Evolutionary conservation across 305 asterid species (phyloP), one percentile per base, ranked within the genome.

Genomic region (Fraxinus albicans): DNA sequence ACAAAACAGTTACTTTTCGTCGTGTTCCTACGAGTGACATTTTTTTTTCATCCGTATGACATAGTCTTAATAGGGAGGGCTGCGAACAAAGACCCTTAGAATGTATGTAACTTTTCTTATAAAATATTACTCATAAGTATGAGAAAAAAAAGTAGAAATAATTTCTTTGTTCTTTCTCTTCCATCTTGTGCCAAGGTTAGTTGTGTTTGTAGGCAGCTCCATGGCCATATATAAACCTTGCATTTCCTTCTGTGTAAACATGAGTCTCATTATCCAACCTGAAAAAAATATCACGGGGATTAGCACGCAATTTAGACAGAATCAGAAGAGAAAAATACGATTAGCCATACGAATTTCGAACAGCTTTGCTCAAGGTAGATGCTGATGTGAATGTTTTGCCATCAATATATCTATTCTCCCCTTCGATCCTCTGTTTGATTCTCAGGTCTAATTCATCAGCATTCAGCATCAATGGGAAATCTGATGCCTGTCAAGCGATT

Each of bases 141-240:
- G 70, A 6, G 69, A 53, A 53, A 58, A 60, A 21, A 58, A 55
- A 1, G 25, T 60, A 21, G 29, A 60, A 60, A 60, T 19, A 60
- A 60, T 3, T 60, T 60, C 70, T 60, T 60, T 60, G 70, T 21
- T 60, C 70, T 55, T 17, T 58, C 70, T 60, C 31, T 60, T 60
- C 70, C 29, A 7, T 21, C 29, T 60, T 21, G 29, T 60, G 70
- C 13, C 23, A 21, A 60, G 70, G 27, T 21, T 21, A 60, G 31
- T 60, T 60, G 70, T 60, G 70, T 21, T 60, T 60, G 65, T 55
- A 55, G 31, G 70, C 70, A 60, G 70, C 72, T 3, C 98, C 98
- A 87, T 93, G 94, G 69, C 98, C 98, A 81, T 95, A 95, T 44
- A 95, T 95, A 88, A 95, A 95, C 94, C 96, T 90, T 40, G 96